Percentiles rank a stretch among this genome's conserved stretches.
These are phyloP conservation scores for Astragalus glycyphyllos DNA, from an alignment of 306 rosid species.

Conservation along the genomic window DNA sequence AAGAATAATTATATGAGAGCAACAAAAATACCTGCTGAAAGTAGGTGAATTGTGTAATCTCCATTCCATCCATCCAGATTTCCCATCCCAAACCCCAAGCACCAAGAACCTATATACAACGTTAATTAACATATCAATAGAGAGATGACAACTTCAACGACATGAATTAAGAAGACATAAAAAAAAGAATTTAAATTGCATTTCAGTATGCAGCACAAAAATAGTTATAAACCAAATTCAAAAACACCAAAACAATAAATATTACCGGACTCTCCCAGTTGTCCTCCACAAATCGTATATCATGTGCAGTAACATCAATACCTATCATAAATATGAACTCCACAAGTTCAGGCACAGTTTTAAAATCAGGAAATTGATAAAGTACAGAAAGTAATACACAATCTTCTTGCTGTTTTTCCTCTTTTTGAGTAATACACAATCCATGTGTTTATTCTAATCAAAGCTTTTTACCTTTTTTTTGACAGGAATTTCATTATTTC, in stretches of 20 bases:
- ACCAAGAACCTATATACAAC: slow-evolving; percentile 81
- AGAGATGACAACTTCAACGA: slow-evolving; percentile 19
- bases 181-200: slow-evolving; percentile 34
- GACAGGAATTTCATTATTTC: slow-evolving; percentile 25
- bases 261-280: slow-evolving; percentile 99
- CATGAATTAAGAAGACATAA: background rate
- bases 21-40: slow-evolving; percentile 82
- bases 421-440: slow-evolving; percentile 7
- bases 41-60: slow-evolving; percentile 97
- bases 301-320: slow-evolving; percentile 84
- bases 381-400: slow-evolving; percentile 14
- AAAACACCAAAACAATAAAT: slow-evolving; percentile 23
- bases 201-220: slow-evolving; percentile 25
- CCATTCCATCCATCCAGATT: slow-evolving; percentile 99
- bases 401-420: slow-evolving; percentile 17
- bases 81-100: slow-evolving; percentile 99
- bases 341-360: slow-evolving; percentile 41
- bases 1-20: background rate
- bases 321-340: slow-evolving; percentile 58
- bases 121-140: slow-evolving; percentile 30
- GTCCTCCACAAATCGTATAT: slow-evolving; percentile 97
- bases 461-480: slow-evolving; percentile 13
- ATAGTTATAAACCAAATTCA: slow-evolving; percentile 6
- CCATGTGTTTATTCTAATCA: background rate
- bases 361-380: slow-evolving; percentile 33